These are phyloP conservation scores for Nevesoporus exiguus DNA, from an alignment of 768 basidiomycete species.

Conservation along the genomic window DNA sequence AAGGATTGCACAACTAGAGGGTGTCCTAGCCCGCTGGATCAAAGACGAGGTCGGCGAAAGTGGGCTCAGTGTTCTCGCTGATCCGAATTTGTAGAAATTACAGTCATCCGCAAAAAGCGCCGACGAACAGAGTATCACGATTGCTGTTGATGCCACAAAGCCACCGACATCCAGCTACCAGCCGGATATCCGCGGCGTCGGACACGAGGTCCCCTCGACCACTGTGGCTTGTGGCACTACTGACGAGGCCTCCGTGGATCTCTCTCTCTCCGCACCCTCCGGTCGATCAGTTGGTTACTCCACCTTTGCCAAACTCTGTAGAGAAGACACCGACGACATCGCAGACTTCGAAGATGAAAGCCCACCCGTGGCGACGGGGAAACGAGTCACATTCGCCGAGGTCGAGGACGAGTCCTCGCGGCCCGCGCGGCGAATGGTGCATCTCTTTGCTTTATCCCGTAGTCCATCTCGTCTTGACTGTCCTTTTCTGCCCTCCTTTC, in stretches of 20 bases:
- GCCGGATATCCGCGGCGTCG: conserved; percentile 18
- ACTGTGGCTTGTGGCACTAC: conserved; percentile 5
- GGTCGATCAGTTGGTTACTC: conserved; percentile 21
- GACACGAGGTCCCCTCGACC: conserved; percentile 10
- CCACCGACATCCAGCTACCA: conserved; percentile 14
- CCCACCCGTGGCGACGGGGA: conserved; percentile 16
- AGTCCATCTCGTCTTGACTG: not conserved
- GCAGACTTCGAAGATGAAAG: conserved; percentile 22
- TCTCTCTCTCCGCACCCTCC: conserved; percentile 7
- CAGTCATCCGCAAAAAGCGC: conserved; percentile 15
- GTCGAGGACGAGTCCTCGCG: conserved; percentile 21
- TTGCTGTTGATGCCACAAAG: conserved; percentile 9
- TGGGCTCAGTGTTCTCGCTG: conserved; percentile 13
- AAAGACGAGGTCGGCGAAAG: conserved; percentile 30
- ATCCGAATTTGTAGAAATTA: conserved; percentile 11
- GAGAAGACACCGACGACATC: conserved; percentile 29
- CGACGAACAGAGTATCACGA: conserved; percentile 12
- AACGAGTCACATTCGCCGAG: conserved; percentile 24
- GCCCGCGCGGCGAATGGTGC: conserved; percentile 29
- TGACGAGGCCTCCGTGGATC: conserved; percentile 10
- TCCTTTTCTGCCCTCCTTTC: not conserved
- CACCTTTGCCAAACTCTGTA: conserved; percentile 25
- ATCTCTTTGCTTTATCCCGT: not conserved
- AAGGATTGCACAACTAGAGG: conserved; percentile 46
- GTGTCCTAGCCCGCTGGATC: conserved; percentile 43